Evolutionary conservation across 2,329 filamentous ascomycete genomes (phyloP), one percentile per base, ranked within the genome.

Genomic region (Fonsecaea monophora): DNA sequence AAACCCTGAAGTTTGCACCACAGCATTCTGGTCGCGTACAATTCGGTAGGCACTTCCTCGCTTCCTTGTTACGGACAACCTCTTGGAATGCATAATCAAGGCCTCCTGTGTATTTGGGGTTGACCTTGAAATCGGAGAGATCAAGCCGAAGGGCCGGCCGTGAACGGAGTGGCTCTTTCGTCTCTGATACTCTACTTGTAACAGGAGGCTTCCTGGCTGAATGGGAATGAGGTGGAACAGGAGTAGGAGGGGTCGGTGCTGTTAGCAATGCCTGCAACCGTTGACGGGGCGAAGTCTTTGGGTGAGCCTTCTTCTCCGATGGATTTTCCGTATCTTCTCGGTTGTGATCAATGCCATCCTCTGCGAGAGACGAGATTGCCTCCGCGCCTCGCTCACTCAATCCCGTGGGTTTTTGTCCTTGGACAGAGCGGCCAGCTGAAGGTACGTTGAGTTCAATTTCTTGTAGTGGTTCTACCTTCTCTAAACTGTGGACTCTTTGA

Each of bases 11-110:
- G 6, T 87, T 82, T 50, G 86, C 86, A 21, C 92, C 91, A 72
- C 92, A 96, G 78, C 94, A 97, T 63, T 89, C 85, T 54, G 88
- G 83, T 60, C 90, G 87, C 2, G 87, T 89, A 75, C 94, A 97
- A 12, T 91, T 91, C 2, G 87, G 84, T 9, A 96, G 82, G 67
- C 87, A 89, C 58, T 88, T 86, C 40, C 92, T 88, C 48, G 90
- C 87, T 9, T 87, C 85, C 70, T 85, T 89, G 62, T 86, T 86
- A 60, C 93, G 89, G 13, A 96, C 85, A 0, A 93, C 89, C 66
- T 94, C 90, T 1, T 85, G 82, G 75, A 88, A 96, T 10, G 92
- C 92, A 77, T 87, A 92, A 62, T 88, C 85, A 53, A 88, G 81
- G 1, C 91, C 91, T 50, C 90, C 84, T 70, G 94, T 94, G 71